Conservation (phyloP, 768 basidiomycete species). For the Pulveroboletus sp. region DNA sequence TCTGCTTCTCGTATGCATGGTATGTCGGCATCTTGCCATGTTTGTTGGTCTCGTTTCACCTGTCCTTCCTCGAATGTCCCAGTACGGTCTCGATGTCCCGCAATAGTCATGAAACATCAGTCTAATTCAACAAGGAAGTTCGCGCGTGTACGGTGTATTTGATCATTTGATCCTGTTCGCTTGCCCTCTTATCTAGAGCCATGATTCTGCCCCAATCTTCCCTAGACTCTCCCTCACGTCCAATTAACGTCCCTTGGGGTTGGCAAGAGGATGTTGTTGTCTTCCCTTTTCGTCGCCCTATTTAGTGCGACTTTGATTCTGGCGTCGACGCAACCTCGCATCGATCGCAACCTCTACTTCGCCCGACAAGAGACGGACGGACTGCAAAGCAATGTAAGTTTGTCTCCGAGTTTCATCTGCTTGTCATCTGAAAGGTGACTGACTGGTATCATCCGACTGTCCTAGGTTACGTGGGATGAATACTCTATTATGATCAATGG, state of each 20-base stretch:
- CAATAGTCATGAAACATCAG: neutral
- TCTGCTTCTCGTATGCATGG: neutral
- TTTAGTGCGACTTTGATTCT: constrained; percentile 8
- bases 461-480: constrained; percentile 53
- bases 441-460: neutral
- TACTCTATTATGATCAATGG: constrained; percentile 55
- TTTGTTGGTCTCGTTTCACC: neutral
- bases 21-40: neutral
- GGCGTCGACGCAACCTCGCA: constrained; percentile 5
- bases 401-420: neutral
- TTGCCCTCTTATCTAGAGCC: neutral
- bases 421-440: neutral
- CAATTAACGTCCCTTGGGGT: neutral
- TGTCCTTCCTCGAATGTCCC: neutral
- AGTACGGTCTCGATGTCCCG: neutral
- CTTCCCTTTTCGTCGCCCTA: constrained; percentile 7
- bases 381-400: constrained; percentile 16
- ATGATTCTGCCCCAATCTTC: neutral
- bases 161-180: neutral
- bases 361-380: constrained; percentile 9
- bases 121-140: neutral
- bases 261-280: constrained; percentile 7
- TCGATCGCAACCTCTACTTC: constrained; percentile 14
- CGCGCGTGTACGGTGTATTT: neutral
- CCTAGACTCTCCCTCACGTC: neutral